Evolutionary conservation across 140 eudicot species (phyloP).

Genomic region (Flaveria floridana): DNA sequence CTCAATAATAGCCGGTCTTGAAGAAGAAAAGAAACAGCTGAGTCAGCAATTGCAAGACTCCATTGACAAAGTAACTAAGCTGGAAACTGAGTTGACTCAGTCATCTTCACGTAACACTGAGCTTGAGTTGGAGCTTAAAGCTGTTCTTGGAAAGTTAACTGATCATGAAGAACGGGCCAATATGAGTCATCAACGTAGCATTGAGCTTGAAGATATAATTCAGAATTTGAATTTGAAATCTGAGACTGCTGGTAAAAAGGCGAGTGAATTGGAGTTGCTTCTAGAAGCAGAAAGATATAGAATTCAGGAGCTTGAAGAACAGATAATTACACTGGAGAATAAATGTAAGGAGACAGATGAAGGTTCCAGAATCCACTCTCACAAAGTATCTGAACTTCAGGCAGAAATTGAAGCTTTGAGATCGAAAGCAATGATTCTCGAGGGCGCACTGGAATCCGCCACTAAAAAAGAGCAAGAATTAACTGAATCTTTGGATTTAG

Average conservation of each 20-base stretch:
- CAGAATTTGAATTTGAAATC: slow-evolving; percentile 57
- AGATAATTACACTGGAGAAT: slow-evolving; percentile 55
- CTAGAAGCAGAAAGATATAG: slow-evolving; percentile 72
- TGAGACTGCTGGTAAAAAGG: slow-evolving; percentile 62
- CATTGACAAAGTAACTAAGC: slow-evolving; percentile 37
- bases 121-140: slow-evolving; percentile 64
- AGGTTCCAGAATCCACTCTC: slow-evolving; percentile 43
- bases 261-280: slow-evolving; percentile 62
- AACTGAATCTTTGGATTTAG: slow-evolving; percentile 45
- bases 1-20: slow-evolving; percentile 36
- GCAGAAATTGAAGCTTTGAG: slow-evolving; percentile 57
- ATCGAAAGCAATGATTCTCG: slow-evolving; percentile 53
- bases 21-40: slow-evolving; percentile 63
- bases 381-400: slow-evolving; percentile 66
- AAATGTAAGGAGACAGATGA: slow-evolving; percentile 66
- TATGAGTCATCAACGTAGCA: slow-evolving; percentile 60
- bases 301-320: slow-evolving; percentile 91
- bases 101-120: slow-evolving; percentile 53
- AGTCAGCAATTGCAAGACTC: slow-evolving; percentile 46
- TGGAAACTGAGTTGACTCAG: slow-evolving; percentile 51
- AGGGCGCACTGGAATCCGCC: slow-evolving; percentile 54
- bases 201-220: slow-evolving; percentile 67
- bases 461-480: slow-evolving; percentile 59
- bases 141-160: slow-evolving; percentile 44
- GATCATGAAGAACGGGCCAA: slow-evolving; percentile 70